Conservation (phyloP, 148 eudicot species). For the Fagopyrum esculentum region DNA sequence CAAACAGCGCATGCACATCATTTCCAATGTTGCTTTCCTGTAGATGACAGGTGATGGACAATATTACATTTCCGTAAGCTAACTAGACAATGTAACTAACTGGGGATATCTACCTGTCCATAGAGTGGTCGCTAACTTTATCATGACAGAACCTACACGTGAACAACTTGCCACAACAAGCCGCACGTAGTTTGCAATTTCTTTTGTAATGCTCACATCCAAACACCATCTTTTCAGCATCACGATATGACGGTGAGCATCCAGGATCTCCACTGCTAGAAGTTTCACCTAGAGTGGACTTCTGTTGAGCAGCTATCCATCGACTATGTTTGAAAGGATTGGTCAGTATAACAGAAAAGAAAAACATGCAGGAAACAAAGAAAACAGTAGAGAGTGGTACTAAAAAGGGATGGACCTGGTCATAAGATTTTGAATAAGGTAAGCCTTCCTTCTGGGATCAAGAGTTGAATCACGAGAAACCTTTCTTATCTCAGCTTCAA, state of each 20-base stretch:
- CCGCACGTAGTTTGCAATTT: constrained; percentile 91
- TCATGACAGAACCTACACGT: constrained; percentile 94
- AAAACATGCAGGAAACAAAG: neutral
- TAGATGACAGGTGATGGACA: neutral
- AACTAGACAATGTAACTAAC: neutral
- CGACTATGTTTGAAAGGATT: constrained; percentile 38
- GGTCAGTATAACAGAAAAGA: constrained; percentile 7
- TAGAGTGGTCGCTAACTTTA: constrained; percentile 93
- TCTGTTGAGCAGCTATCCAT: constrained; percentile 99
- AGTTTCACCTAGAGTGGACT: constrained; percentile 52
- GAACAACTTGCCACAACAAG: constrained; percentile 86
- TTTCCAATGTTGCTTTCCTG: constrained; percentile 93
- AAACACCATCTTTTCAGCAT: constrained; percentile 51
- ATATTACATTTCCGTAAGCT: neutral
- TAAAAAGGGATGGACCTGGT: constrained; percentile 52
- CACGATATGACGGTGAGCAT: constrained; percentile 70
- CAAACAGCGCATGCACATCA: constrained; percentile 93
- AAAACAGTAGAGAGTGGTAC: neutral
- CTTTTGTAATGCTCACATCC: constrained; percentile 98
- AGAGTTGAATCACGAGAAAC: constrained; percentile 91
- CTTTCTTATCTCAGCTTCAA: constrained; percentile 93
- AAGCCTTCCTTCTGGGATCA: constrained; percentile 95
- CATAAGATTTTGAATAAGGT: constrained; percentile 90
- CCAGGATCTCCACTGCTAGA: constrained; percentile 45
- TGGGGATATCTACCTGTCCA: constrained; percentile 59